Evolutionary conservation across 176 grass and related monocot species (phyloP), one percentile per base, ranked within the genome.

Genomic region (Metroxylon sagu): DNA sequence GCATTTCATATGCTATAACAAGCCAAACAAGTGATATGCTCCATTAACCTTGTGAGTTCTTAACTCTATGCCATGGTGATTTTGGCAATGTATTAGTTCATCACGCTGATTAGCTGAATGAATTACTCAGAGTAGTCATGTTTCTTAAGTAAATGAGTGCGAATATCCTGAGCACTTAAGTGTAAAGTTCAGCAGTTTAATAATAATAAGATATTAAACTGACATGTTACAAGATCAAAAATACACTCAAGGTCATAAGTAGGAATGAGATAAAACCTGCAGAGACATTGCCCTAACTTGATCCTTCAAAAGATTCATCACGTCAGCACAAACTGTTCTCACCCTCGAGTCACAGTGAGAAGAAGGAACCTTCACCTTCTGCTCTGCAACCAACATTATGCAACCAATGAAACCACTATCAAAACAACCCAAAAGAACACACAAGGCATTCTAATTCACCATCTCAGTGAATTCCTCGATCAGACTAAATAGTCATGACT

Each of bases 361-460:
- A 15, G 81, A 85, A 35, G 87, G 92, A 19, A 85, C 84, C 58
- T 97, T 91, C 61, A 97, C 81, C 61, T 85, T 87, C 92, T 96
- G 83, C 61, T 84, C 79, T 82, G 64, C 68, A 76, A 54, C 28
- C 18, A 58, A 71, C 76, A 95, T 56, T 18, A 53, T 82, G 64
- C 68, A 76, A 54, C 28, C 18, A 58, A 71, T 75, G 35, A 88
- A 70, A 31, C 29, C 57, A 62, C 52, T 14, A 56, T 43, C n/a
- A 39, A 16, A 56, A 39, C 15, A 18, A 56, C 56, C 65, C 0
- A 30, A 35, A 23, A 10, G 26, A 56, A 14, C 50, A 7, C 70
- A 78, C 0, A 3, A 16, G 66, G 8, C 5, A 61, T 66, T 16
- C 49, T 49, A 26, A 35, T 23, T 14, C 3, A 53, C 29, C 1